These are phyloP conservation scores for Guyanaporus albipodus DNA, from an alignment of 768 basidiomycete genomes.

Conservation along the genomic window DNA sequence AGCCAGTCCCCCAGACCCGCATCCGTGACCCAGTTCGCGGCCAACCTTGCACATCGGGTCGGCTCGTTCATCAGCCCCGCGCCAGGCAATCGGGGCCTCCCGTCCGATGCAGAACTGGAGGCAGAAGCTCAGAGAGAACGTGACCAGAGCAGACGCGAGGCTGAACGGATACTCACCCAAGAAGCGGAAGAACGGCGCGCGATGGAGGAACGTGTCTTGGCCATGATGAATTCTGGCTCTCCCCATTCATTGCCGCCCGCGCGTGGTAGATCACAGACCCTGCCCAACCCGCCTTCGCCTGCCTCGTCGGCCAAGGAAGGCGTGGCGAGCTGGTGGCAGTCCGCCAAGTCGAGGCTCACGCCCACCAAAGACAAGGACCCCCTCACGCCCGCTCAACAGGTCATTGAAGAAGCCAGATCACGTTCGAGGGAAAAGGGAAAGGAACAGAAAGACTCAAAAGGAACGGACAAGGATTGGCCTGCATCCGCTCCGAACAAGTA, in stretches of 20 bases:
- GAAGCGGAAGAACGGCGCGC: constrained; percentile 67
- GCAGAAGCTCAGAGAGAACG: constrained; percentile 77
- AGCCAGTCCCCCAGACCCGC: constrained; percentile 56
- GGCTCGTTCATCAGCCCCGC: constrained; percentile 59
- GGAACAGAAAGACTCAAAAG: constrained; percentile 40
- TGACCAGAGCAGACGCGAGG: constrained; percentile 70
- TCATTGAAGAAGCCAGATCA: constrained; percentile 70
- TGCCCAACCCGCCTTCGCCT: constrained; percentile 58
- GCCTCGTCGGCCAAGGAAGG: constrained; percentile 61
- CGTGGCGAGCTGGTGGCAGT: constrained; percentile 61
- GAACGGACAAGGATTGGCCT: constrained; percentile 56
- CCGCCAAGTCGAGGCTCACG: constrained; percentile 70
- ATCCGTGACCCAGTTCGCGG: constrained; percentile 69
- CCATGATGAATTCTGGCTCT: constrained; percentile 56
- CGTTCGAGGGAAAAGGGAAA: constrained; percentile 55
- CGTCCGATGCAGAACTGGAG: constrained; percentile 75
- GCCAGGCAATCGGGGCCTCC: constrained; percentile 42
- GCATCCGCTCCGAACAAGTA: constrained; percentile 48
- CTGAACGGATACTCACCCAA: constrained; percentile 67
- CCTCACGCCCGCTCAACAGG: constrained; percentile 82
- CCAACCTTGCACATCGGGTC: constrained; percentile 73
- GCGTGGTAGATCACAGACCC: constrained; percentile 55
- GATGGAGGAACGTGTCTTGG: constrained; percentile 71
- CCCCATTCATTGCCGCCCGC: constrained; percentile 49
- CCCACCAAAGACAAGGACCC: constrained; percentile 71